phyloP scores from a whole-genome alignment of 2,329 filamentous ascomycete genomes.

The Scopulariopsis brevicaulis region DNA sequence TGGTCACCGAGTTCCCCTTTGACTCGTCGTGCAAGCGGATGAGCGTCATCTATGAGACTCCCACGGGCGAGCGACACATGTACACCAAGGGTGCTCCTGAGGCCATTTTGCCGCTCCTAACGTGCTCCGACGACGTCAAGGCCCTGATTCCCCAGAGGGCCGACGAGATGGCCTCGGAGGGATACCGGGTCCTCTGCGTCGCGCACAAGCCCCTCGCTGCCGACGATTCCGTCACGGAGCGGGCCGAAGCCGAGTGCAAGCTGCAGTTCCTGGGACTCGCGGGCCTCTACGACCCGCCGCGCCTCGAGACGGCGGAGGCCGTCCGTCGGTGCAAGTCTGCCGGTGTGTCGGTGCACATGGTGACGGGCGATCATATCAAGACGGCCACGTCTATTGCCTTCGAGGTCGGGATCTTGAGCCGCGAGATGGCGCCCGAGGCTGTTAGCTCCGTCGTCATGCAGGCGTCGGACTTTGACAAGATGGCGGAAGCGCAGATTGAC shows the following conservation, averaged over 20 bases:
- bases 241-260: constrained; percentile 40
- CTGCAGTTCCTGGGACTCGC: constrained; percentile 59
- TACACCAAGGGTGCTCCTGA: constrained; percentile 50
- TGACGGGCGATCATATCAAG: constrained; percentile 58
- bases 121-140: constrained; percentile 34
- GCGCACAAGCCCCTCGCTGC: constrained; percentile 35
- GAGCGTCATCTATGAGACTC: constrained; percentile 51
- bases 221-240: constrained; percentile 28
- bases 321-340: constrained; percentile 47
- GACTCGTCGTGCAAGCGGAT: constrained; percentile 66
- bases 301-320: constrained; percentile 51
- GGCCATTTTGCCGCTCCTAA: constrained; percentile 39
- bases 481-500: constrained; percentile 53
- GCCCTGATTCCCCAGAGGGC: constrained; percentile 33
- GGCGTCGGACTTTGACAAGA: constrained; percentile 49
- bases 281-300: constrained; percentile 62
- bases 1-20: constrained; percentile 59
- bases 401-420: constrained; percentile 49
- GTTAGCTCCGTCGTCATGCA: constrained; percentile 42
- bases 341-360: constrained; percentile 57
- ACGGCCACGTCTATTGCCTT: constrained; percentile 55
- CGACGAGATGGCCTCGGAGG: constrained; percentile 47
- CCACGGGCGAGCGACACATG: constrained; percentile 21
- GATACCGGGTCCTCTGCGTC: constrained; percentile 58
- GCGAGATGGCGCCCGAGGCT: constrained; percentile 17